These are phyloP conservation scores for Cruciata laevipes DNA, from an alignment of 257 asterid genomes.

Conservation along the genomic window DNA sequence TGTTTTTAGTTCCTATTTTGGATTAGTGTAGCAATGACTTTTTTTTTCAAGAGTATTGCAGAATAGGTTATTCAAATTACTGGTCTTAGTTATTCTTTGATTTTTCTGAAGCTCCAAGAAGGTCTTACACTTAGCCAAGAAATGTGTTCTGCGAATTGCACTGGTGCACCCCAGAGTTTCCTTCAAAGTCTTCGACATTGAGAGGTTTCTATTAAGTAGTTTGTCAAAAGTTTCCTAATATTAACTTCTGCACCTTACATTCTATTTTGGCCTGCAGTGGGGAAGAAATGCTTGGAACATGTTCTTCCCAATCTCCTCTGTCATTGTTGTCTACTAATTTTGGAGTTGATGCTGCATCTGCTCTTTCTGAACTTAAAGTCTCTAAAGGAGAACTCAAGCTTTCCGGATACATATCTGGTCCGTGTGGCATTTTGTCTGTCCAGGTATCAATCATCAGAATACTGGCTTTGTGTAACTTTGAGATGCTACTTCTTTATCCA, in stretches of 20 bases:
- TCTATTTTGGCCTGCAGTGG: slow-evolving; percentile 45
- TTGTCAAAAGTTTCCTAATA: slow-evolving; percentile 19
- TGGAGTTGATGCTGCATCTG: slow-evolving; percentile 44
- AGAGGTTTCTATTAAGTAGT: slow-evolving; percentile 41
- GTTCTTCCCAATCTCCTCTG: slow-evolving; percentile 64
- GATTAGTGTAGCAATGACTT: neutral
- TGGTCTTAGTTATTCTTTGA: slow-evolving; percentile 24
- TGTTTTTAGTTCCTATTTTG: neutral
- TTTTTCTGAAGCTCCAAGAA: slow-evolving; percentile 58
- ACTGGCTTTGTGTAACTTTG: slow-evolving; percentile 10
- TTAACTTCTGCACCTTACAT: slow-evolving; percentile 12
- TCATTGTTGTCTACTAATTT: slow-evolving; percentile 55
- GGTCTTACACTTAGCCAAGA: slow-evolving; percentile 64
- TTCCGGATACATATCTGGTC: slow-evolving; percentile 75
- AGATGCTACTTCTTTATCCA: slow-evolving; percentile 13
- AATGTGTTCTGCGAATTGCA: slow-evolving; percentile 63
- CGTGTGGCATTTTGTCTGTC: slow-evolving; percentile 37
- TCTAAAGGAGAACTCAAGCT: slow-evolving; percentile 55
- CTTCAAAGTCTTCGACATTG: slow-evolving; percentile 64
- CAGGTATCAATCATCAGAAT: slow-evolving; percentile 47
- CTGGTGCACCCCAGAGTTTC: slow-evolving; percentile 61
- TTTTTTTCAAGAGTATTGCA: neutral
- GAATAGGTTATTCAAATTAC: slow-evolving; percentile 4
- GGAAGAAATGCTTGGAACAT: slow-evolving; percentile 52
- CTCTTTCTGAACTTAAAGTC: slow-evolving; percentile 38